Evolutionary conservation across 139 green algal species (phyloP).

Genomic region (Chlorella sp.): DNA sequence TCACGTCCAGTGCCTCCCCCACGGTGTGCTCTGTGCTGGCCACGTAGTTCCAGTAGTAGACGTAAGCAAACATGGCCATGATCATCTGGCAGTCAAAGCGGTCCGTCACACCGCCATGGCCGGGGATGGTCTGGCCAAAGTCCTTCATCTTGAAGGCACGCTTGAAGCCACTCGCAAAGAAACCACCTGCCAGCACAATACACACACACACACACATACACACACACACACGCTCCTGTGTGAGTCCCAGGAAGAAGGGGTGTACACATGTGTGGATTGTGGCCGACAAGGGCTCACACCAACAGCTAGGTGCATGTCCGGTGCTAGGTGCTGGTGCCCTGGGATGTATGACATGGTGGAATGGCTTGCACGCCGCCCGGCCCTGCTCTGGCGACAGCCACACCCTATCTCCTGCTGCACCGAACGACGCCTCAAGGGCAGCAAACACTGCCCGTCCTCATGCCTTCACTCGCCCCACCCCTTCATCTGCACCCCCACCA

Average conservation of each 20-base stretch:
- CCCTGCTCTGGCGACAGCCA: too few relatives aligned
- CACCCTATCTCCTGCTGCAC: too few relatives aligned
- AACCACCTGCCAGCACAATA: slow-evolving; percentile 82
- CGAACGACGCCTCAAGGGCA: too few relatives aligned
- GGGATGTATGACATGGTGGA: too few relatives aligned
- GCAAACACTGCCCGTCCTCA: too few relatives aligned
- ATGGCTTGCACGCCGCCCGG: too few relatives aligned
- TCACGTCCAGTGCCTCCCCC: slow-evolving; percentile 48
- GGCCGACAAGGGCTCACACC: slow-evolving; percentile 16
- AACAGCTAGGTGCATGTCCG: too few relatives aligned
- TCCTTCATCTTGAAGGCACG: slow-evolving; percentile 99
- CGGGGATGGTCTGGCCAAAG: slow-evolving; percentile 96
- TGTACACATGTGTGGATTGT: background rate
- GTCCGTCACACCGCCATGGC: slow-evolving; percentile 96
- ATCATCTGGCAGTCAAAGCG: slow-evolving; percentile 98
- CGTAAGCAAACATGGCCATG: slow-evolving; percentile 93
- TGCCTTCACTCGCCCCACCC: too few relatives aligned
- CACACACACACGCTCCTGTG: too few relatives aligned
- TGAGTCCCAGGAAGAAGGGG: background rate
- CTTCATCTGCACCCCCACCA: too few relatives aligned
- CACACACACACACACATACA: too few relatives aligned
- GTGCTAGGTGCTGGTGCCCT: too few relatives aligned
- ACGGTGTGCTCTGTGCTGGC: slow-evolving; percentile 28
- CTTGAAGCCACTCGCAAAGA: slow-evolving; percentile 99
- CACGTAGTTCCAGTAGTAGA: slow-evolving; percentile 90